Evolutionary conservation across 2,329 filamentous ascomycete genomes (phyloP), one percentile per base, ranked within the genome.

Genomic region (Calonectria henricotiae): DNA sequence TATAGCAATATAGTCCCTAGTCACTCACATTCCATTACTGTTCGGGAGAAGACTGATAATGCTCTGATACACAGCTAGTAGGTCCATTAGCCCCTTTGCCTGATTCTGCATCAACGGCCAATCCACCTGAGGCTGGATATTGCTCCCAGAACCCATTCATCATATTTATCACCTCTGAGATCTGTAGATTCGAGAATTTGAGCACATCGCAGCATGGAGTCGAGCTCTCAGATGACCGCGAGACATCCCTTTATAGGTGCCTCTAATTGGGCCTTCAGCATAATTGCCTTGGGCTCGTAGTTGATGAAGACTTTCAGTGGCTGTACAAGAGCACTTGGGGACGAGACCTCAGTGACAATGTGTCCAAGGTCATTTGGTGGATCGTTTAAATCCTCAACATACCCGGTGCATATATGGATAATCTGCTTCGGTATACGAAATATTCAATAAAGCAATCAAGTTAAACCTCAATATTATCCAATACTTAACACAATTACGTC

Each of bases 91-190:
- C n/a, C 49, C 17, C 27, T 54, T 54, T 35, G 49, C 49, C 2
- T 27, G 49, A 20, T 54, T 27, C 49, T 25, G 27, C 11, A 35
- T 54, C 49, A 54, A 54, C 20, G 49, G 49, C 49, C 49, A 54
- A 35, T 27, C 49, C 27, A 35, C 9, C 49, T 54, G 49, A 35
- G 35, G 27, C 20, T 54, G 35, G 27, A 54, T 15, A 35, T 35
- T 54, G 15, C 49, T 17, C 20, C 3, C 17, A 20, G 17, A 54
- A n/a, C 49, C n/a, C 30, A 17, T 5, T 54, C 30, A 35, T 20
- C 3, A 11, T 54, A 17, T 7, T 35, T 27, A 54, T 54, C 17
- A 2, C 12, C 15, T 13, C 11, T 35, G 2, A 5, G 4, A 20
- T n/a, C 30, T 20, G 15, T 20, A n/a, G 9, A 11, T 35, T 54